A percentile compares a stretch with the other conserved stretches of the same genome.
Evolutionary conservation across 257 asterid genomes (phyloP).

Genomic region (Solanum chilense): DNA sequence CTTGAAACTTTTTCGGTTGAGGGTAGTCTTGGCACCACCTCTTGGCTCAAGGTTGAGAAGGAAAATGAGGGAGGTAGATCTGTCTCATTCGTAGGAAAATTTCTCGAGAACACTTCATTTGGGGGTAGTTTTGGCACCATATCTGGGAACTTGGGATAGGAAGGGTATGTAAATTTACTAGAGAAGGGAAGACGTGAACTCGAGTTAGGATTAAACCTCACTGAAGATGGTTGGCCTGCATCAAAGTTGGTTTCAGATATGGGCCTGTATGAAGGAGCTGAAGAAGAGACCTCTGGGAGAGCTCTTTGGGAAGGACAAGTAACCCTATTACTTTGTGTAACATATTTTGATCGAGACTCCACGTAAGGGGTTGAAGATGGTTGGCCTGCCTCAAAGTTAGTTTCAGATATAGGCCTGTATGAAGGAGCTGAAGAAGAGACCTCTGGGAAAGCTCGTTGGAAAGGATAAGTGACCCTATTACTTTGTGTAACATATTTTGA

Average conservation of each 20-base stretch:
- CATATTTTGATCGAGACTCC: slow-evolving; percentile 20
- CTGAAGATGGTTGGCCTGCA: slow-evolving; percentile 15
- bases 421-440: slow-evolving; percentile 8
- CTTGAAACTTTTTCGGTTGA: slow-evolving; percentile 15
- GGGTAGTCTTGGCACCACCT: slow-evolving; percentile 17
- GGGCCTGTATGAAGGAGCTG: slow-evolving; percentile 11
- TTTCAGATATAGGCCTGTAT: slow-evolving; percentile 15
- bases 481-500: slow-evolving; percentile 7
- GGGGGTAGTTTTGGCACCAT: slow-evolving; percentile 17
- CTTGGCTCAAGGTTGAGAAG: slow-evolving; percentile 25
- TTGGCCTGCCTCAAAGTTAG: slow-evolving; percentile 12
- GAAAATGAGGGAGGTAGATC: slow-evolving; percentile 32
- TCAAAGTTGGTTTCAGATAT: slow-evolving; percentile 14
- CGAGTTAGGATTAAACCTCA: slow-evolving; percentile 18
- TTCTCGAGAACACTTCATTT: slow-evolving; percentile 24
- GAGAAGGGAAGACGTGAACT: slow-evolving; percentile 12
- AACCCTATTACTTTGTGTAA: slow-evolving; percentile 2
- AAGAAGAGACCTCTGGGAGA: slow-evolving; percentile 8
- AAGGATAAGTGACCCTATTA: slow-evolving; percentile 1
- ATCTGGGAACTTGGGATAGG: slow-evolving; percentile 25
- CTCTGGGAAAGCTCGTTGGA: slow-evolving; percentile 15
- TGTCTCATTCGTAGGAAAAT: slow-evolving; percentile 17
- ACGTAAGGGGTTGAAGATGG: slow-evolving; percentile 14
- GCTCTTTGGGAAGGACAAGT: slow-evolving; percentile 8
- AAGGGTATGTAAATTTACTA: slow-evolving; percentile 4